These are phyloP conservation scores for Dysphania ambrosioides DNA, from an alignment of 148 eudicot genomes.

Conservation along the genomic window DNA sequence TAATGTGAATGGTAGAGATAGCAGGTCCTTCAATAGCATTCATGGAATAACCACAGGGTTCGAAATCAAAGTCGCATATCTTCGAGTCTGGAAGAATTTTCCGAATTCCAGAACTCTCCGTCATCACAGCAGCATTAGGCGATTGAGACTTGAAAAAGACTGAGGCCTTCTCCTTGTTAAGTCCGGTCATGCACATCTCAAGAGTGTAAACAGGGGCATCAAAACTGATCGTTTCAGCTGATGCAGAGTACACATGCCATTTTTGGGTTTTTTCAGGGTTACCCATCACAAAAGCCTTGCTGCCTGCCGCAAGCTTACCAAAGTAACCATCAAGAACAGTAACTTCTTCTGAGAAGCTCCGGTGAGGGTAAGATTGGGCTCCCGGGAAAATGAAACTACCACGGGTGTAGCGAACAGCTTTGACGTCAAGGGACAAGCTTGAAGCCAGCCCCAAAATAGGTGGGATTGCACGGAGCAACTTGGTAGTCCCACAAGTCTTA, in stretches of 20 bases:
- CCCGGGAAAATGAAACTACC: slow-evolving; percentile 84
- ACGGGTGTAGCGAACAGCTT: slow-evolving; percentile 62
- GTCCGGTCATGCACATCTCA: slow-evolving; percentile 90
- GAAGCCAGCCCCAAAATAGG: slow-evolving; percentile 64
- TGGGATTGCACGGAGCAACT: slow-evolving; percentile 65
- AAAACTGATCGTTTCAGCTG: slow-evolving; percentile 30
- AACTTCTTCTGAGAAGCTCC: slow-evolving; percentile 80
- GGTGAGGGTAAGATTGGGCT: slow-evolving; percentile 73
- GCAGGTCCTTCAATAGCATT: slow-evolving; percentile 78
- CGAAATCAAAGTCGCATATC: slow-evolving; percentile 81
- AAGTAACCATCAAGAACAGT: slow-evolving; percentile 61
- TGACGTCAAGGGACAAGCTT: slow-evolving; percentile 49
- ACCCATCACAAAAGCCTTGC: slow-evolving; percentile 74
- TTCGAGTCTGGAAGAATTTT: slow-evolving; percentile 68
- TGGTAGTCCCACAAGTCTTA: slow-evolving; percentile 92
- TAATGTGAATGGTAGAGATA: slow-evolving; percentile 73
- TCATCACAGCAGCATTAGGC: slow-evolving; percentile 56
- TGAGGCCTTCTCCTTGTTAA: slow-evolving; percentile 58
- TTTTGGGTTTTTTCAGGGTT: slow-evolving; percentile 45
- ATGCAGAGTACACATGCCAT: slow-evolving; percentile 80
- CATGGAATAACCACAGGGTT: slow-evolving; percentile 96
- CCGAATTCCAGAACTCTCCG: slow-evolving; percentile 60
- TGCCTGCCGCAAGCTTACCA: slow-evolving; percentile 54
- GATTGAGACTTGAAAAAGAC: slow-evolving; percentile 68
- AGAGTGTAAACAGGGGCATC: slow-evolving; percentile 57